These are phyloP conservation scores for Ceratobasidium papillatum DNA, from an alignment of 1,284 basidiomycete genomes.

Conservation along the genomic window DNA sequence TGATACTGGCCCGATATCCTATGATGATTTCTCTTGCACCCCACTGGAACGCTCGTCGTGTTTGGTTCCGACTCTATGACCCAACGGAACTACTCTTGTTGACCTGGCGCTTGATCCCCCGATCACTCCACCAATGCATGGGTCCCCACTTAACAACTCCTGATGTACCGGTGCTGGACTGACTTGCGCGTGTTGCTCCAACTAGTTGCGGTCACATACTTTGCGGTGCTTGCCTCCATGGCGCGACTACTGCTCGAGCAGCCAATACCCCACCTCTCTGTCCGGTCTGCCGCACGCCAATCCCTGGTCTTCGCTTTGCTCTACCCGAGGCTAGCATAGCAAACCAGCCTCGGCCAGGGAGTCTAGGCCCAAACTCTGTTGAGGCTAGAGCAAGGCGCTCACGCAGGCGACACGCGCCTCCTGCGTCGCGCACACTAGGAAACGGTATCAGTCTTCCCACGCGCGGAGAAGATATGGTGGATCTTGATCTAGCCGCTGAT, in stretches of 20 bases:
- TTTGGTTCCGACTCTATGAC: too few relatives aligned
- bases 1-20: too few relatives aligned
- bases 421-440: background rate
- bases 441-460: slow-evolving; percentile 9
- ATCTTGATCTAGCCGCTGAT: background rate
- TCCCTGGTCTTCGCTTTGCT: slow-evolving; percentile 19
- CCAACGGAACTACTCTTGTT: background rate
- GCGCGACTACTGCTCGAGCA: slow-evolving; percentile 6
- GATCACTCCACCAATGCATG: too few relatives aligned
- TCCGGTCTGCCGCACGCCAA: slow-evolving; percentile 25
- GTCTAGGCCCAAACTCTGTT: slow-evolving; percentile 4
- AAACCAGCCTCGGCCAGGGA: background rate
- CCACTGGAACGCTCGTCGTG: too few relatives aligned
- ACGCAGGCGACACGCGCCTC: slow-evolving; percentile 1
- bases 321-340: background rate
- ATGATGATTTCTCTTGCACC: too few relatives aligned
- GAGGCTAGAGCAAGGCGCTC: background rate
- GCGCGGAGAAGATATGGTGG: slow-evolving; percentile 22
- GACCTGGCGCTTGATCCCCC: too few relatives aligned
- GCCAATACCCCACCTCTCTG: slow-evolving; percentile 1
- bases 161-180: background rate
- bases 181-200: background rate
- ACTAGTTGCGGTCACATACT: slow-evolving; percentile 34
- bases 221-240: slow-evolving; percentile 33
- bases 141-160: background rate